Evolutionary conservation across 2,329 filamentous ascomycete species (phyloP).

Genomic region (Aschersonia sp.): DNA sequence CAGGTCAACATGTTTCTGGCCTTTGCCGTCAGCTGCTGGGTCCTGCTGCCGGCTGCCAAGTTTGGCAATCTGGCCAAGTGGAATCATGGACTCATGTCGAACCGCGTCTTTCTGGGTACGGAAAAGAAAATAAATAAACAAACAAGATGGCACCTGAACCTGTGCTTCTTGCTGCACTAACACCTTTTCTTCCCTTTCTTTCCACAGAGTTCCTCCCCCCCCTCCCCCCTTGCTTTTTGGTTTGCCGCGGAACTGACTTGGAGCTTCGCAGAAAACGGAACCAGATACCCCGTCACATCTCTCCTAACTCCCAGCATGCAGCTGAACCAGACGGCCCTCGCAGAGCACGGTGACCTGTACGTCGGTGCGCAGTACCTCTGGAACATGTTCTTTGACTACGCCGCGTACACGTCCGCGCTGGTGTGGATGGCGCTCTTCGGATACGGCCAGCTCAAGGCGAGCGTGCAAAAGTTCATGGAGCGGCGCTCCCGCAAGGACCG

Average conservation of each 20-base stretch:
- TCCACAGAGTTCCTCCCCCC: not conserved
- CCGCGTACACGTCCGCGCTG: conserved; percentile 41
- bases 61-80: conserved; percentile 39
- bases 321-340: conserved; percentile 34
- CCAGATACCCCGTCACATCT: conserved; percentile 16
- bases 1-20: conserved; percentile 40
- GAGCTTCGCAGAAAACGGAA: conserved; percentile 13
- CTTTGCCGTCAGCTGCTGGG: conserved; percentile 41
- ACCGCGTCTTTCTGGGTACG: conserved; percentile 30
- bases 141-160: not conserved
- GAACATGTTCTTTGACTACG: conserved; percentile 46
- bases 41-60: conserved; percentile 43
- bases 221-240: not conserved
- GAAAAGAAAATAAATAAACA: too few species aligned
- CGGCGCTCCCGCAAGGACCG: conserved; percentile 15
- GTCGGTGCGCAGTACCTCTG: conserved; percentile 43
- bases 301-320: conserved; percentile 18
- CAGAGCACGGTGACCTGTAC: conserved; percentile 37
- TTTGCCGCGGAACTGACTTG: not conserved
- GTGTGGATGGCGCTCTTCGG: conserved; percentile 45
- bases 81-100: conserved; percentile 42
- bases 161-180: too few species aligned
- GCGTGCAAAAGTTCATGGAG: conserved; percentile 26
- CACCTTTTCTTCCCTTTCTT: not conserved
- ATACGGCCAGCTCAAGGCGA: conserved; percentile 29